Percentiles rank a stretch among this genome's conserved stretches.
Conservation (phyloP, 306 rosid genomes). For the Betula pendula region DNA sequence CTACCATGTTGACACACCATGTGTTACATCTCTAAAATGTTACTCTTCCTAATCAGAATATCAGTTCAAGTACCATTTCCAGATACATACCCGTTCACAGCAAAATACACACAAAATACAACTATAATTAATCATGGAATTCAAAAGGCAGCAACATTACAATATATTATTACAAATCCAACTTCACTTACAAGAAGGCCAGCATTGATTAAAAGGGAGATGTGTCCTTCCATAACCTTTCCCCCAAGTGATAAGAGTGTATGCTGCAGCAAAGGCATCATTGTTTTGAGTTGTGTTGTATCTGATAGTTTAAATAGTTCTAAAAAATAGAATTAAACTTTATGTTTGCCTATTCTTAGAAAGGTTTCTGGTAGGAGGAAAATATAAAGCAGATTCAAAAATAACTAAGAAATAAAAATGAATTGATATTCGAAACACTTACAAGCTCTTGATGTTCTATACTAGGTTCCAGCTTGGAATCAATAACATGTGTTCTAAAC, state of each 20-base stretch:
- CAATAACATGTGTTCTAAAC: constrained; percentile 74
- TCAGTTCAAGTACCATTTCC: background rate
- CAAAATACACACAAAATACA: background rate
- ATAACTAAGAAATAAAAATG: constrained; percentile 18
- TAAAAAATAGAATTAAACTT: background rate
- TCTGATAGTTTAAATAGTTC: constrained; percentile 4
- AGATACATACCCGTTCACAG: background rate
- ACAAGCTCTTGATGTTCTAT: constrained; percentile 90
- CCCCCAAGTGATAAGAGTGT: constrained; percentile 86
- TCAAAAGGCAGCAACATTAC: constrained; percentile 12
- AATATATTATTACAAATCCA: background rate
- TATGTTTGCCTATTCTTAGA: background rate
- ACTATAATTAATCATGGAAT: background rate
- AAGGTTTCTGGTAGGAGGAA: constrained; percentile 10
- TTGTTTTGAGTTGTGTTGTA: constrained; percentile 1
- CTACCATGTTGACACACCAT: background rate
- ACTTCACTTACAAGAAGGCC: constrained; percentile 80
- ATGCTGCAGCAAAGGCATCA: constrained; percentile 48
- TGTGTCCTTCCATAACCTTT: constrained; percentile 76
- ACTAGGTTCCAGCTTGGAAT: constrained; percentile 69
- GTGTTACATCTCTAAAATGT: background rate
- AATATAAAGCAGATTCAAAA: constrained; percentile 23
- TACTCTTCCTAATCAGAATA: background rate
- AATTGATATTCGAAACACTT: constrained; percentile 47
- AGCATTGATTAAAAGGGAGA: constrained; percentile 78